Evolutionary conservation across 78 protist species (phyloP).

Genomic region (Dictyostelium capitatum): DNA sequence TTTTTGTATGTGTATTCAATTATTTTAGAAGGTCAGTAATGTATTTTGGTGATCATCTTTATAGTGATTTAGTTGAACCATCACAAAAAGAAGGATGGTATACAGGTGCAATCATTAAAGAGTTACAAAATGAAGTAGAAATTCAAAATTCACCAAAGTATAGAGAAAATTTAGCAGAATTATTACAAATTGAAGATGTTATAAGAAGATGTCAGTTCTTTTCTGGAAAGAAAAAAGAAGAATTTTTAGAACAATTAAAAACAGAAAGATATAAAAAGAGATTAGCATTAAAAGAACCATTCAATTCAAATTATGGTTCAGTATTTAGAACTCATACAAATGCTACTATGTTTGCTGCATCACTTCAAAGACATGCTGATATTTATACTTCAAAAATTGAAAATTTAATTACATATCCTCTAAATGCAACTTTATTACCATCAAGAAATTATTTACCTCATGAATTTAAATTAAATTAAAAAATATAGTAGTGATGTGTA

Average conservation of each 20-base stretch:
- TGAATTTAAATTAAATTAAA: slow-evolving; percentile 62
- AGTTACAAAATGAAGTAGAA: slow-evolving; percentile 53
- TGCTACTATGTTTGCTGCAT: slow-evolving; percentile 63
- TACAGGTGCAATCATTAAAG: slow-evolving; percentile 60
- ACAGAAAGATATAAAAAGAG: slow-evolving; percentile 42
- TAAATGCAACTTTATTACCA: slow-evolving; percentile 33
- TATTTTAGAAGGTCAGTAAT: slow-evolving; percentile 14
- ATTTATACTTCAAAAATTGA: slow-evolving; percentile 73
- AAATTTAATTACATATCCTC: slow-evolving; percentile 62
- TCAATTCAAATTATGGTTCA: slow-evolving; percentile 60
- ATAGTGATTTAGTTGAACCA: slow-evolving; percentile 62
- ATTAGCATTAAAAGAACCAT: slow-evolving; percentile 57
- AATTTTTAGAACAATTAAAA: slow-evolving; percentile 38
- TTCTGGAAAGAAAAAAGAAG: slow-evolving; percentile 23
- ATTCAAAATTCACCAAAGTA: slow-evolving; percentile 80
- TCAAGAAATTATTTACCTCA: slow-evolving; percentile 58
- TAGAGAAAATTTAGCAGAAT: slow-evolving; percentile 43
- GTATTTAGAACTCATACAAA: slow-evolving; percentile 68
- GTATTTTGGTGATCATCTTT: slow-evolving; percentile 76
- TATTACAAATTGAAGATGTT: slow-evolving; percentile 45
- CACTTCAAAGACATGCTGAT: slow-evolving; percentile 77
- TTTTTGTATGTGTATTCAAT: too few species aligned
- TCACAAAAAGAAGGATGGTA: slow-evolving; percentile 66
- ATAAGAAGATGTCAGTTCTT: slow-evolving; percentile 60
- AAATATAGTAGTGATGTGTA: too few species aligned